Base-by-base conservation (phyloP, 2,329 filamentous ascomycete genomes). In the Mollisiaceae sp. region DNA sequence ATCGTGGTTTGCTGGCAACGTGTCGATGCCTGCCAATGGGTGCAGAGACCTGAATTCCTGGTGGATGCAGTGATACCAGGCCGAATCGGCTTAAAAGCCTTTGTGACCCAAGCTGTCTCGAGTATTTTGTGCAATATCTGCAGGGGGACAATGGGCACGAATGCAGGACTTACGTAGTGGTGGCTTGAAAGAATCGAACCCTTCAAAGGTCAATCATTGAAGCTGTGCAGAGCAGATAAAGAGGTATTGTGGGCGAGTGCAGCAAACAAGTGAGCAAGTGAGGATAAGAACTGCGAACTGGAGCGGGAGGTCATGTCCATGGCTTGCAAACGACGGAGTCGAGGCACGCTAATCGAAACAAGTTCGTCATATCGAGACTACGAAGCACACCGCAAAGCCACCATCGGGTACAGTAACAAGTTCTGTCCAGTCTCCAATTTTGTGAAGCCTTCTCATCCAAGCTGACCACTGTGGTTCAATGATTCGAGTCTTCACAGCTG, bases 191-290 rank as follows among this genome's bases (percentile, higher is more conserved):
- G 43, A 41, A 12, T 35, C 22, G 27, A n/a, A 36, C 27, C 60
- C 41, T 62, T 72, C 60, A 70, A 62, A 70, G 67, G 22, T 70
- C 67, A 66, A 71, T 63, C 71, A 73, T 73, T 55, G 68, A 69
- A 67, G 69, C 63, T 60, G 24, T 54, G 50, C 2, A 20, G 50
- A 24, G 14, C 24, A n/a, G 56, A 20, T 59, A 22, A 41, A 27
- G 45, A 52, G 57, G 58, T 47, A 22, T 63, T 22, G 54, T 62
- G 57, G 52, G 47, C 45, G 45, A 50, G 47, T 35, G 15, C 12
- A 41, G 27, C 6, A 32, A 32, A 32, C 27, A 54, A 56, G 47
- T 35, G 24, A 55, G 15, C 12, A 57, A 39, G 14, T 32, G 22
- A 24, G 50, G 50, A 54, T 54, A 35, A 32, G 12, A 6, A 12